Percentiles rank a stretch among this genome's conserved stretches.
Evolutionary conservation across 176 grass and related monocot species (phyloP).

Genomic region (Lolium perenne): DNA sequence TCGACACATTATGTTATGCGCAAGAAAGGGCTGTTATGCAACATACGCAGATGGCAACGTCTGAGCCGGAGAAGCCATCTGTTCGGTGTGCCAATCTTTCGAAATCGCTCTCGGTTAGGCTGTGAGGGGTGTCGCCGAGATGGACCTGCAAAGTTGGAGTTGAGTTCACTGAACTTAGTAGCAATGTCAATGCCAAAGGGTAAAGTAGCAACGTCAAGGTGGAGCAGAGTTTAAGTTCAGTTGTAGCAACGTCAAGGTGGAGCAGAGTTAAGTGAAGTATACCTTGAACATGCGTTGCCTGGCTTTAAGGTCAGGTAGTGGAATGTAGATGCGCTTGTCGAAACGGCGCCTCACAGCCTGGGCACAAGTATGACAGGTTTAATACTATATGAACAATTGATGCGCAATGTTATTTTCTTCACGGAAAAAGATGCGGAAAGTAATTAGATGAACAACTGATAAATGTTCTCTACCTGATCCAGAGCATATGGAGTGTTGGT

Average conservation of each 20-base stretch:
- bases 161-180: not conserved
- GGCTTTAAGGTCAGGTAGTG: constrained; percentile 72
- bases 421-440: not conserved
- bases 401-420: not conserved
- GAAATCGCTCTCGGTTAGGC: constrained; percentile 59
- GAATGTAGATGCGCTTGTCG: constrained; percentile 79
- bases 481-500: constrained; percentile 79
- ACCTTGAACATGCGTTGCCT: constrained; percentile 85
- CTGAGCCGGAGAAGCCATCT: constrained; percentile 69
- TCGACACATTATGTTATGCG: too few relatives aligned
- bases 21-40: not conserved
- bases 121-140: constrained; percentile 67
- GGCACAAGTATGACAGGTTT: constrained; percentile 16
- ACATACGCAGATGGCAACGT: constrained; percentile 62
- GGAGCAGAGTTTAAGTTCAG: not conserved
- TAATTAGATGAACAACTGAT: not conserved
- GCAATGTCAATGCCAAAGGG: not conserved
- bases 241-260: not conserved
- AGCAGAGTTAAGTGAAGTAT: constrained; percentile 20
- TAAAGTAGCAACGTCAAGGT: not conserved
- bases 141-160: constrained; percentile 50
- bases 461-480: constrained; percentile 60
- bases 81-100: constrained; percentile 57
- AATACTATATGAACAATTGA: not conserved
- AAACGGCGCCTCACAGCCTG: constrained; percentile 72